A percentile compares a stretch with the other conserved stretches of the same genome.
Conservation (phyloP, 495 filamentous ascomycete species). For the Aspergillus sclerotiicarbonarius region DNA sequence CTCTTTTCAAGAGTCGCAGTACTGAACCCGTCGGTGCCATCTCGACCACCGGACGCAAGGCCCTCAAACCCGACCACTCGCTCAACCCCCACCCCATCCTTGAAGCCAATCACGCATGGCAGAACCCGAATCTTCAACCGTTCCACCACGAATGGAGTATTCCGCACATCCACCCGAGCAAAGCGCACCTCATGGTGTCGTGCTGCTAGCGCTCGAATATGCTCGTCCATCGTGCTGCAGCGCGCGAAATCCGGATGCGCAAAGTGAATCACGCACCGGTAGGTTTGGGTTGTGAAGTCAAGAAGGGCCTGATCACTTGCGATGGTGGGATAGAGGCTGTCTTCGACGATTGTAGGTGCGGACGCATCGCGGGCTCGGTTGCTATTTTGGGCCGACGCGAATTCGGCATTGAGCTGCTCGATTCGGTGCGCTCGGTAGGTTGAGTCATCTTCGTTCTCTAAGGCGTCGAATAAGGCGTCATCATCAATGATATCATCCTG, state of each 20-base stretch:
- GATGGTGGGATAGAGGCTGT: slow-evolving; percentile 56
- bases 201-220: slow-evolving; percentile 58
- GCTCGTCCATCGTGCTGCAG: slow-evolving; percentile 67
- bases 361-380: slow-evolving; percentile 14
- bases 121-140: slow-evolving; percentile 68
- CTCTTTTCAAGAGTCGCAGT: slow-evolving; percentile 63
- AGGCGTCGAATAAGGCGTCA: slow-evolving; percentile 67
- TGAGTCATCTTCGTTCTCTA: slow-evolving; percentile 64
- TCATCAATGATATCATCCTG: slow-evolving; percentile 49
- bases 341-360: slow-evolving; percentile 27
- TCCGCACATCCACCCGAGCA: slow-evolving; percentile 66
- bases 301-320: slow-evolving; percentile 64
- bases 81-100: slow-evolving; percentile 65
- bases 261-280: slow-evolving; percentile 71
- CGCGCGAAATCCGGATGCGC: slow-evolving; percentile 71
- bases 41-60: slow-evolving; percentile 53
- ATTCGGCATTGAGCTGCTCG: slow-evolving; percentile 67
- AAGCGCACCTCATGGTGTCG: slow-evolving; percentile 69
- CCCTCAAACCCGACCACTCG: slow-evolving; percentile 75
- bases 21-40: slow-evolving; percentile 59
- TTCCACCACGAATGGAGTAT: slow-evolving; percentile 70
- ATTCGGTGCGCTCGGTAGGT: slow-evolving; percentile 68
- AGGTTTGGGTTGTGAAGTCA: slow-evolving; percentile 64
- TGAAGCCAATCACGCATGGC: slow-evolving; percentile 73
- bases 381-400: slow-evolving; percentile 45